Percentiles rank a stretch among this genome's conserved stretches.
Evolutionary conservation across 768 basidiomycete species (phyloP).

Genomic region (Auricularia auricula-judae): DNA sequence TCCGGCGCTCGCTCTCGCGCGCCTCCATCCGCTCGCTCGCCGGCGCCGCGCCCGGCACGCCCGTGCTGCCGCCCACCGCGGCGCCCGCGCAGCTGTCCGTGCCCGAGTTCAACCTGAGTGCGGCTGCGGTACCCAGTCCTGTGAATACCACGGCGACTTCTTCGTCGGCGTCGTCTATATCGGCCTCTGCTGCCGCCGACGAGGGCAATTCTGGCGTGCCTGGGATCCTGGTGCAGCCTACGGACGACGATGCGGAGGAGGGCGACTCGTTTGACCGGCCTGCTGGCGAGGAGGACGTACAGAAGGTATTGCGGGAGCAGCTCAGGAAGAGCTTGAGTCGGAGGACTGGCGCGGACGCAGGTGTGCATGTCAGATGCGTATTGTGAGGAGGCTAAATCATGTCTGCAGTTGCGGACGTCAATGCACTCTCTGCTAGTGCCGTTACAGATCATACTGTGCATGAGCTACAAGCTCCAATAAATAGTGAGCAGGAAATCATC

Average conservation of each 20-base stretch:
- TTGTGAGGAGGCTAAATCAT: neutral
- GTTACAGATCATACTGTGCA: conserved; percentile 4
- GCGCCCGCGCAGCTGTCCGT: neutral
- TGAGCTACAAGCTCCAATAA: conserved; percentile 9
- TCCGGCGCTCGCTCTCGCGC: neutral
- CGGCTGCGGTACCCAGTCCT: neutral
- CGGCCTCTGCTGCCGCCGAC: neutral
- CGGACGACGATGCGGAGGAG: neutral
- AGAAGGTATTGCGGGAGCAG: conserved; percentile 58
- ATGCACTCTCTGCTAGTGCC: conserved; percentile 24
- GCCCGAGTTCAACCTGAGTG: neutral
- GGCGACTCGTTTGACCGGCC: conserved; percentile 21
- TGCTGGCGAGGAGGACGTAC: conserved; percentile 43
- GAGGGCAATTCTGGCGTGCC: neutral
- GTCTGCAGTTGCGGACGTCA: conserved; percentile 15
- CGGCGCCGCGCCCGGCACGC: neutral
- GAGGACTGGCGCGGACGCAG: conserved; percentile 25
- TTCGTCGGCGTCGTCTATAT: neutral
- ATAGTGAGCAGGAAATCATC: neutral
- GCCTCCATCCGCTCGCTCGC: neutral
- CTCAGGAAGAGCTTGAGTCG: conserved; percentile 54
- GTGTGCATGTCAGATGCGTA: conserved; percentile 28
- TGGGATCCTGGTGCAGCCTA: neutral
- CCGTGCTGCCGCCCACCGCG: neutral
- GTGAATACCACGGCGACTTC: too few relatives aligned